phyloP scores from a whole-genome alignment of 768 basidiomycete species.

The Gyrodon lividus region DNA sequence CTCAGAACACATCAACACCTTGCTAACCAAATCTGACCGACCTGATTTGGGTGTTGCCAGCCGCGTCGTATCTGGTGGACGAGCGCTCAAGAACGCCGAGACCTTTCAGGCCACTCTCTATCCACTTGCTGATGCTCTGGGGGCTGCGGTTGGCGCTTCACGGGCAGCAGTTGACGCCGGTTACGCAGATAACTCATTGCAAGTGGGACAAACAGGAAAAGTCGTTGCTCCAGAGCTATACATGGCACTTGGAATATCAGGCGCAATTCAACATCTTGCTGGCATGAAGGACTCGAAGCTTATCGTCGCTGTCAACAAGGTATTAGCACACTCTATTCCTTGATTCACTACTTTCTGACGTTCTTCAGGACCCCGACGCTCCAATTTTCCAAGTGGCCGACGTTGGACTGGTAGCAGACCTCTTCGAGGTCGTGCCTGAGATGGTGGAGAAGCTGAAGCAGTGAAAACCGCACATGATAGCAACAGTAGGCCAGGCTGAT shows the following conservation, averaged over 20 bases:
- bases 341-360: conserved; percentile 9
- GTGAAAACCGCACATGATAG: conserved; percentile 1
- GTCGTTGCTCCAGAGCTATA: conserved; percentile 97
- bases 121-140: conserved; percentile 89
- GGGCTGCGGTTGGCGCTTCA: conserved; percentile 97
- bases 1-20: conserved; percentile 64
- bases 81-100: conserved; percentile 91
- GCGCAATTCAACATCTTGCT: conserved; percentile 97
- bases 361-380: conserved; percentile 83
- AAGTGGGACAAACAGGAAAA: conserved; percentile 99
- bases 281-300: conserved; percentile 99
- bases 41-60: conserved; percentile 88
- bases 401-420: conserved; percentile 88
- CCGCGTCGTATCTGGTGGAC: conserved; percentile 91
- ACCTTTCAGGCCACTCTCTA: conserved; percentile 86
- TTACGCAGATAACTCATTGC: conserved; percentile 95
- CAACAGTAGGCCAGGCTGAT: background rate
- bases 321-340: conserved; percentile 24
- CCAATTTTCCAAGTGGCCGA: conserved; percentile 99
- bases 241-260: conserved; percentile 95
- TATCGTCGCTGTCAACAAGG: conserved; percentile 98
- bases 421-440: conserved; percentile 91
- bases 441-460: conserved; percentile 82
- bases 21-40: conserved; percentile 84
- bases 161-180: conserved; percentile 98